Evolutionary conservation across 2,329 filamentous ascomycete species (phyloP).

Genomic region (Penicillium sp.): DNA sequence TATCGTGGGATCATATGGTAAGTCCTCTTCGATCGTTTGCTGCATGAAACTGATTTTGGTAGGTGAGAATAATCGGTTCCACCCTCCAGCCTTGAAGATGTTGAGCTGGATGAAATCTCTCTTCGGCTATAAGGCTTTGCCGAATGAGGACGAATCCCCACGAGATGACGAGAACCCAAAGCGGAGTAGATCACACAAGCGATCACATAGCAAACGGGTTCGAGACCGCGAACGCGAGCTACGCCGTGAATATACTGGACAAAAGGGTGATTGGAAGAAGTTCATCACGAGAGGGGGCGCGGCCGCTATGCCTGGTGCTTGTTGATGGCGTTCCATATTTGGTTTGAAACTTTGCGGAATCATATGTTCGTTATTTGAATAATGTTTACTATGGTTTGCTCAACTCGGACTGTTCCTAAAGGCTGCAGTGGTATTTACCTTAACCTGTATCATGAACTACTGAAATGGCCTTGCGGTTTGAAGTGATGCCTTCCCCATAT

Average conservation of each 20-base stretch:
- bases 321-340: background rate
- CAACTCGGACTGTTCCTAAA: no score
- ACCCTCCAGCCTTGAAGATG: background rate
- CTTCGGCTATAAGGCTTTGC: background rate
- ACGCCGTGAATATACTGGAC: background rate
- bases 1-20: background rate
- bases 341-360: background rate
- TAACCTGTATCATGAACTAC: no score
- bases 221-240: constrained; percentile 4
- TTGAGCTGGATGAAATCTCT: background rate
- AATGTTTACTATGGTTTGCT: no score
- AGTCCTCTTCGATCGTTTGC: background rate
- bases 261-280: constrained; percentile 6
- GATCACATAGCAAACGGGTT: constrained; percentile 4
- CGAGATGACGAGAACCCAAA: background rate
- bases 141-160: background rate
- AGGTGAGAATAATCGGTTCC: no score
- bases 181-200: background rate
- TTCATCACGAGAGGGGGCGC: background rate
- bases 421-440: no score
- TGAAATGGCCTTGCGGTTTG: no score
- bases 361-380: background rate
- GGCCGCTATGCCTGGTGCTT: background rate
- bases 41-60: no score
- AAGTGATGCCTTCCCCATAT: no score